Percentiles rank a stretch among this genome's conserved stretches.
These are phyloP conservation scores for Parasarocladium wereldwijsianum DNA, from an alignment of 2,329 filamentous ascomycete species.

Conservation along the genomic window DNA sequence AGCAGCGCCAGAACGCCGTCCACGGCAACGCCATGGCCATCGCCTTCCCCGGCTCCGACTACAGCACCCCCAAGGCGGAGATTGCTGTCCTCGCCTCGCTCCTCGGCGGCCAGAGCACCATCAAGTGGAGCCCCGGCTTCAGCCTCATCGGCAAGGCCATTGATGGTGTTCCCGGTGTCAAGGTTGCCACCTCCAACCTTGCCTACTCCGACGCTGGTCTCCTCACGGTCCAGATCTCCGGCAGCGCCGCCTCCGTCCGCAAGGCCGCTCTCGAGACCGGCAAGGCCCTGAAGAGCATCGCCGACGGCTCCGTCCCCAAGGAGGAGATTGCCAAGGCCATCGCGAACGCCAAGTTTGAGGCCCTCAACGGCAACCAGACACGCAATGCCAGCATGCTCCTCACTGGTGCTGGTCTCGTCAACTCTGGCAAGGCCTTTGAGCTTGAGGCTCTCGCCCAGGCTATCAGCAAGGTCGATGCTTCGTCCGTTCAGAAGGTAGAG, in stretches of 20 bases:
- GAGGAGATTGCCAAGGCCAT: slow-evolving; percentile 88
- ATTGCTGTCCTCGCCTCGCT: slow-evolving; percentile 75
- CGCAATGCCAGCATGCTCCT: slow-evolving; percentile 64
- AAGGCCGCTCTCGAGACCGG: slow-evolving; percentile 63
- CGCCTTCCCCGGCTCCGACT: slow-evolving; percentile 82
- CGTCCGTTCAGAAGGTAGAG: too few relatives aligned
- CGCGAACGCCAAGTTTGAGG: slow-evolving; percentile 84
- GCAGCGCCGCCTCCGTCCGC: slow-evolving; percentile 57
- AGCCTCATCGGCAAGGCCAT: slow-evolving; percentile 74
- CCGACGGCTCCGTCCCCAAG: slow-evolving; percentile 58
- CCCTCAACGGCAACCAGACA: slow-evolving; percentile 68
- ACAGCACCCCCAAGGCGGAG: slow-evolving; percentile 74
- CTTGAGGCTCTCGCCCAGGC: slow-evolving; percentile 65
- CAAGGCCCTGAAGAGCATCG: slow-evolving; percentile 68
- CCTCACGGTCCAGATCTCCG: slow-evolving; percentile 67
- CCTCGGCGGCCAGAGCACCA: slow-evolving; percentile 75
- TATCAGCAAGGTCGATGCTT: slow-evolving; percentile 65
- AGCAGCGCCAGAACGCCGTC: slow-evolving; percentile 72
- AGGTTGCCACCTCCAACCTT: slow-evolving; percentile 59
- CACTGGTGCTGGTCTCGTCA: slow-evolving; percentile 72
- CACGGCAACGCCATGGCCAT: slow-evolving; percentile 74
- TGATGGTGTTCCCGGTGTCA: slow-evolving; percentile 48
- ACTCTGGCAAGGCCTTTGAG: slow-evolving; percentile 71
- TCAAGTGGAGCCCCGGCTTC: slow-evolving; percentile 95
- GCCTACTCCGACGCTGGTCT: slow-evolving; percentile 92